Evolutionary conservation across 148 eudicot species (phyloP), one percentile per base, ranked within the genome.

Genomic region (Camellia granthamiana): DNA sequence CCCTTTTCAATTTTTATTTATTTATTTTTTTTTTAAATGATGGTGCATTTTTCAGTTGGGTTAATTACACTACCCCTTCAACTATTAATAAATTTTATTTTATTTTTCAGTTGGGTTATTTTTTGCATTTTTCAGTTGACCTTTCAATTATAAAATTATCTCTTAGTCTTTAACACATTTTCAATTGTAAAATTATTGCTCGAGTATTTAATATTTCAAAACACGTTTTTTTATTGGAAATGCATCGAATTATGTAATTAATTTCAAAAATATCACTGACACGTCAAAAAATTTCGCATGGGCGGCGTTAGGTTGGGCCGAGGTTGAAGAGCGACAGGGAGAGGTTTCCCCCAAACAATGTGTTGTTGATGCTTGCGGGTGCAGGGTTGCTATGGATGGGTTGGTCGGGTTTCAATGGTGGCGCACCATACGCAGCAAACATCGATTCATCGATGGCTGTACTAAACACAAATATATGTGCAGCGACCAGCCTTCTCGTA

Each of bases 341-440:
- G 75, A 74, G 84, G 66, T 86, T 83, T 67, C 84, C 85, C 2
- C 88, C 88, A 19, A 86, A 86, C 82, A 86, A 86, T 21, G 51
- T 86, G 16, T 58, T 86, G 79, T 73, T 86, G 18, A 80, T 78
- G 81, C 79, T 86, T 1, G 85, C 85, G 0, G 88, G 88, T 21
- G 88, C 88, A 0, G 88, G 88, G 73, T 44, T 86, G 1, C 84
- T 86, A 5, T 86, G 88, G 88, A 83, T 86, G 88, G 88, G 88
- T 7, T 86, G 88, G 88, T 77, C 88, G 18, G 88, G 88, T 2
- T 86, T 86, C 79, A 86, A 86, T 16, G 88, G 88, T 3, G 88
- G 88, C 9, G 88, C 83, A 5, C 88, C 88, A 41, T 80, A 77
- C 15, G 88, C 88, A 1, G 88, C 88, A 0, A 86, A 86, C 42